These are phyloP conservation scores for Ilyonectria sp. DNA, from an alignment of 2,329 filamentous ascomycete genomes.

Conservation along the genomic window DNA sequence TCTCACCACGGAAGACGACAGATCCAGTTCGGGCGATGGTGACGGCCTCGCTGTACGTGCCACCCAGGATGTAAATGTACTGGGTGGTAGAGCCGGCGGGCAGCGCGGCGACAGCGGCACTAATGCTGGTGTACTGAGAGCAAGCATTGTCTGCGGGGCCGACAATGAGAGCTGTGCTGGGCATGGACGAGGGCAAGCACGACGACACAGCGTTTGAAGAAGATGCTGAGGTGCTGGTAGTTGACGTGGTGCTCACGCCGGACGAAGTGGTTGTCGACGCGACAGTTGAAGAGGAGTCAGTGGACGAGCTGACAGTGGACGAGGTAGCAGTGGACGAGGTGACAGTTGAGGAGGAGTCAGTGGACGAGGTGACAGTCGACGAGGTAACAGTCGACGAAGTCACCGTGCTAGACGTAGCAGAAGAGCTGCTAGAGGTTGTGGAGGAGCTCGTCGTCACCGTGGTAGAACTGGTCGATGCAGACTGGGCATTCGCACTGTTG, in stretches of 20 bases:
- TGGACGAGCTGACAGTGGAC: background rate
- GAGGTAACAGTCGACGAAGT: background rate
- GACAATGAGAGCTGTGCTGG: slow-evolving; percentile 56
- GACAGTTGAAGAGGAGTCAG: background rate
- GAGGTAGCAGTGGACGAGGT: background rate
- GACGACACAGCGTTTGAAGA: slow-evolving; percentile 13
- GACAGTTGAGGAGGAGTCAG: background rate
- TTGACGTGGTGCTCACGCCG: background rate
- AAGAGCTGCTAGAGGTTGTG: background rate
- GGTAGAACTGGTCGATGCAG: background rate
- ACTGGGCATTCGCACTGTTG: slow-evolving; percentile 33
- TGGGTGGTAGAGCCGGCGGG: slow-evolving; percentile 54
- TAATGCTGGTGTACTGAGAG: slow-evolving; percentile 60
- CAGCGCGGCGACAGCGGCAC: slow-evolving; percentile 51
- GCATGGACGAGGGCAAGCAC: slow-evolving; percentile 39
- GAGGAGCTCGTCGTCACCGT: slow-evolving; percentile 13
- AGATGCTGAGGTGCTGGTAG: slow-evolving; percentile 14
- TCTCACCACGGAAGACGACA: slow-evolving; percentile 64
- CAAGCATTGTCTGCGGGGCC: slow-evolving; percentile 55
- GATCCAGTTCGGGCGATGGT: slow-evolving; percentile 56
- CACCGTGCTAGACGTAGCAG: background rate
- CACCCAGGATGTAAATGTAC: slow-evolving; percentile 60
- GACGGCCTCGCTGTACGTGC: slow-evolving; percentile 61
- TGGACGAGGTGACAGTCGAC: too few species aligned
- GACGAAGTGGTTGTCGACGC: background rate